phyloP scores from a whole-genome alignment of 345 rosid genomes.

The Rhodamnia rubescens region DNA sequence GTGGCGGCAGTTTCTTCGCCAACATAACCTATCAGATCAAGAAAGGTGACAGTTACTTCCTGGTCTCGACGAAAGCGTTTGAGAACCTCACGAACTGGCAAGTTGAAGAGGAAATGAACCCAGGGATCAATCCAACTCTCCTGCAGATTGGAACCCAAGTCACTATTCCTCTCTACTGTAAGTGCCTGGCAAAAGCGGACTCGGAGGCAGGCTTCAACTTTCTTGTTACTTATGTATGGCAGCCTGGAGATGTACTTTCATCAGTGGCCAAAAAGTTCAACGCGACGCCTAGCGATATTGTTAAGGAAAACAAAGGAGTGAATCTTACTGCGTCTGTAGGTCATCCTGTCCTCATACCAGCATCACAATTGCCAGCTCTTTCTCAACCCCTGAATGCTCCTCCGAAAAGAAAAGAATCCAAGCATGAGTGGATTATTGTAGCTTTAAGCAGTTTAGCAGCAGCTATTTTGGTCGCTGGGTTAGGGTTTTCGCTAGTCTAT shows the following conservation, averaged over 20 bases:
- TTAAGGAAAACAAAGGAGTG: constrained; percentile 21
- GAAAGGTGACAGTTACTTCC: constrained; percentile 33
- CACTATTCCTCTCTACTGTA: constrained; percentile 40
- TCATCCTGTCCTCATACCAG: constrained; percentile 37
- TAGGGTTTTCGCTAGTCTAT: constrained; percentile 8
- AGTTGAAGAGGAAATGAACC: constrained; percentile 24
- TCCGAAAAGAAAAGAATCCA: constrained; percentile 6
- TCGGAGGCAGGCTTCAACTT: constrained; percentile 17
- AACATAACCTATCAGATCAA: constrained; percentile 40
- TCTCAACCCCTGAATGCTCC: constrained; percentile 11
- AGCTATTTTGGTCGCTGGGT: constrained; percentile 6
- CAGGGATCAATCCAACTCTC: constrained; percentile 13
- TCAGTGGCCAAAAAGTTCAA: constrained; percentile 23
- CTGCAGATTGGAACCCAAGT: constrained; percentile 31
- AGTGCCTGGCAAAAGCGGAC: constrained; percentile 31
- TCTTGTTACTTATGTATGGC: constrained; percentile 46
- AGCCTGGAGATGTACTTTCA: constrained; percentile 20
- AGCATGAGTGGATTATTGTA: constrained; percentile 2
- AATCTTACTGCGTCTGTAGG: constrained; percentile 14
- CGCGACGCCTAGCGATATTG: constrained; percentile 14
- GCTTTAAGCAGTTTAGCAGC: constrained; percentile 9
- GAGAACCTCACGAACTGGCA: constrained; percentile 43
- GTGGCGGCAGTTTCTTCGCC: constrained; percentile 27
- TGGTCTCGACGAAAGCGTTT: constrained; percentile 20
- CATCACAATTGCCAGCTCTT: constrained; percentile 28